Base-by-base conservation (phyloP, 805 yeast genomes). In the Zygosaccharomyces gambellarensis region DNA sequence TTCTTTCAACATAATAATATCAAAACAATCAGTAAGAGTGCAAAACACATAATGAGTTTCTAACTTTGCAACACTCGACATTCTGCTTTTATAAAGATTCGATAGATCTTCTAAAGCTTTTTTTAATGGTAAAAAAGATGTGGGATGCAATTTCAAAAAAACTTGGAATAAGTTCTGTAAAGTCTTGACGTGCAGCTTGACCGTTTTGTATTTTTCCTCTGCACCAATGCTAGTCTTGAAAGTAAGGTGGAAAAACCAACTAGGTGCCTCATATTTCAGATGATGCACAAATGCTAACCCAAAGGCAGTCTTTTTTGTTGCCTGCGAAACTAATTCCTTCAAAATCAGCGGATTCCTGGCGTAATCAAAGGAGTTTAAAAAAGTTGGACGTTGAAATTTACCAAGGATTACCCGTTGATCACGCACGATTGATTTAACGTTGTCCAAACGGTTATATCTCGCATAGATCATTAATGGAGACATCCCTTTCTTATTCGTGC, bases 391-490 rank as follows among this genome's bases (percentile, higher is more conserved):
- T 54, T 70, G 74, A 22, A 53, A 45, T 43, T 63, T 69, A 25
- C 61, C 59, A 2, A 81, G 55, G 22, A 79, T 77, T 3, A 86
- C 64, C 28, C 85, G 67, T 0, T 70, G 58, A 53, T 82, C 82
- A 7, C 62, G 51, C 2, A 86, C 50, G 0, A 92, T 65, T 3
- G 67, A 69, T 32, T 67, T 61, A 17, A 87, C 72, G 53, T 87
- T 87, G 2, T 78, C 82, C 0, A 77, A 39, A 43, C 95, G 72
- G 55, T 82, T 82, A 63, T 82, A 88, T 58, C 85, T 82, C 29
- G 85, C 79, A 57, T 80, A 85, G 4, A 81, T 72, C 76, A 83
- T 80, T 50, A 90, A 62, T 0, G 98, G 95, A 0, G 92, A 81
- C 51, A 83, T 68, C 0, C 73, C 77, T 52, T 77, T 77, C 10